Conservation (phyloP, 2,329 filamentous ascomycete species). For the Pseudopyrenochaeta lycopersici region DNA sequence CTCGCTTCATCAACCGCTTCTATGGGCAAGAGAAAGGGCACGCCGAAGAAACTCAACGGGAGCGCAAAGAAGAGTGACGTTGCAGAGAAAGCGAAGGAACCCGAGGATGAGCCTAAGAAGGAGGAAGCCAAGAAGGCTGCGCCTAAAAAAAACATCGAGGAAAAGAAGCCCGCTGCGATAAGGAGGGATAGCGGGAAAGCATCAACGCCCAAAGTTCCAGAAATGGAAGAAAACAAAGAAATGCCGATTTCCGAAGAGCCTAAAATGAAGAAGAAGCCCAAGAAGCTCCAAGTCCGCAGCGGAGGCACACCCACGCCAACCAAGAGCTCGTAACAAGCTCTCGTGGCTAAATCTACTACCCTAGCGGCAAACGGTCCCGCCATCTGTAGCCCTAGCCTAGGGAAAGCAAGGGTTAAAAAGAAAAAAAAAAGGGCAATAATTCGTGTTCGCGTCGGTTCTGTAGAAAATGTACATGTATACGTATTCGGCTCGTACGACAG, state of each 20-base stretch:
- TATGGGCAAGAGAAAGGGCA: conserved; percentile 22
- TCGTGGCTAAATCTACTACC: no score
- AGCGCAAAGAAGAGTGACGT: conserved; percentile 8
- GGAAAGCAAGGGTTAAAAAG: no score
- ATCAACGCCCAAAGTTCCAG: not conserved
- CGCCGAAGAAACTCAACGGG: conserved; percentile 25
- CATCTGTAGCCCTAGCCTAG: no score
- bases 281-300: conserved; percentile 46
- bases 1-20: conserved; percentile 22
- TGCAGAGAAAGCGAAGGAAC: conserved; percentile 16
- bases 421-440: no score
- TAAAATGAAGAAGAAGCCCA: conserved; percentile 49
- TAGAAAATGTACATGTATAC: not conserved
- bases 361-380: no score
- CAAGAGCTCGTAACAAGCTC: conserved; percentile 13
- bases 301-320: conserved; percentile 13
- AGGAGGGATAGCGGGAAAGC: conserved; percentile 5
- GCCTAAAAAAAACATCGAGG: conserved; percentile 5
- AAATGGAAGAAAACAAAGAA: conserved; percentile 5
- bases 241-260: conserved; percentile 10
- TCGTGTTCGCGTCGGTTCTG: no score
- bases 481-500: not conserved
- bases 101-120: conserved; percentile 15
- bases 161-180: conserved; percentile 1
- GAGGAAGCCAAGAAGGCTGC: conserved; percentile 5